A percentile compares a stretch with the other conserved stretches of the same genome.
Conservation (phyloP, 768 basidiomycete genomes). For the Rhodotorula taiwanensis region DNA sequence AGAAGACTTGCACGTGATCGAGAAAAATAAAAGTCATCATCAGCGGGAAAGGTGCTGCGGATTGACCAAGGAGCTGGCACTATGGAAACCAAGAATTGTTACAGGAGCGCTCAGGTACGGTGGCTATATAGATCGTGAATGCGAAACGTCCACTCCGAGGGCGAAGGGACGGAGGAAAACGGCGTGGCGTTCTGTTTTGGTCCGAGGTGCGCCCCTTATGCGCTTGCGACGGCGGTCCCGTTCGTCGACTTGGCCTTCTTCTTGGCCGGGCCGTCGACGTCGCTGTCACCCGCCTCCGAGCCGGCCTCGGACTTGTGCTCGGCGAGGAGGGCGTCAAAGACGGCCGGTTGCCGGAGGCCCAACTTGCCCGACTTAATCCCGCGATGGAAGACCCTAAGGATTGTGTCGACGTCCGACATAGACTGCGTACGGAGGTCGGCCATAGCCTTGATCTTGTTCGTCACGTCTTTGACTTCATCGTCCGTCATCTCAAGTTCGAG, state of each 20-base stretch:
- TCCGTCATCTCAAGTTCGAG: conserved; percentile 82
- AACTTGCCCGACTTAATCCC: conserved; percentile 80
- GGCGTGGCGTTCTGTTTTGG: too few species aligned
- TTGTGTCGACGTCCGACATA: conserved; percentile 98
- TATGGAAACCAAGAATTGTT: too few species aligned
- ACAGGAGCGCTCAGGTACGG: too few species aligned
- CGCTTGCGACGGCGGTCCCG: not conserved
- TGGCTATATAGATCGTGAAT: too few species aligned
- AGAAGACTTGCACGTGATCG: too few species aligned
- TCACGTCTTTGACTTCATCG: conserved; percentile 89
- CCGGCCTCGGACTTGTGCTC: conserved; percentile 51
- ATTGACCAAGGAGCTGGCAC: too few species aligned
- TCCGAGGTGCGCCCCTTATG: conserved; percentile 1
- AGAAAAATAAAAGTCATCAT: too few species aligned
- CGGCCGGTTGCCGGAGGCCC: conserved; percentile 85
- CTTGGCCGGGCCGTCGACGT: conserved; percentile 24
- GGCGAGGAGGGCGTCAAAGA: conserved; percentile 75
- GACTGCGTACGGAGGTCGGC: conserved; percentile 96
- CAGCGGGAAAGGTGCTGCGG: too few species aligned
- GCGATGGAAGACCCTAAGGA: conserved; percentile 62
- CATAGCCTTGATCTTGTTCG: conserved; percentile 75
- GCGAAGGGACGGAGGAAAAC: too few species aligned
- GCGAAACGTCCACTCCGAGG: too few species aligned
- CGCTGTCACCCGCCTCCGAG: conserved; percentile 24
- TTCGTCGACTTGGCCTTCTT: conserved; percentile 32